A percentile compares a stretch with the other conserved stretches of the same genome.
Evolutionary conservation across 2,329 filamentous ascomycete species (phyloP).

Genomic region (Aplosporella prunicola): DNA sequence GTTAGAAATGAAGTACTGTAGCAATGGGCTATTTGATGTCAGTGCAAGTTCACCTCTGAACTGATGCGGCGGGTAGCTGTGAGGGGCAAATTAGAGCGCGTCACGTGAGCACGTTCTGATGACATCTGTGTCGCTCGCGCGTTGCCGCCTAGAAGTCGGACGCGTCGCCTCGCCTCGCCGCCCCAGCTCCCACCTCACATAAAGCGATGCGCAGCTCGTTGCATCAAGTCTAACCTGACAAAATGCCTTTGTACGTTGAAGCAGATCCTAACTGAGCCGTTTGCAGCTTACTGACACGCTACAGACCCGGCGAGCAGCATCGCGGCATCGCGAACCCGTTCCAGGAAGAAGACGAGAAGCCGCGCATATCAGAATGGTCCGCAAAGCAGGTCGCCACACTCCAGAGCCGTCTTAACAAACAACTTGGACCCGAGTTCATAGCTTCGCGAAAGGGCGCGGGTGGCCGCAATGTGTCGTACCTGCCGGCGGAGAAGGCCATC

Average conservation of each 20-base stretch:
- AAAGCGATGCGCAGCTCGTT: no score
- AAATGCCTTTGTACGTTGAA: constrained; percentile 3
- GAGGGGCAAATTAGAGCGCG: no score
- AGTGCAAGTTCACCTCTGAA: no score
- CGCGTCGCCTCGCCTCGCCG: constrained; percentile 3
- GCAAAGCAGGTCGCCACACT: constrained; percentile 85
- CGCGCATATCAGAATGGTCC: constrained; percentile 69
- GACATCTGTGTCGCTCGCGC: neutral
- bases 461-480: constrained; percentile 81
- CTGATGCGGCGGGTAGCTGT: neutral
- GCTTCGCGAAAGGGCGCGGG: constrained; percentile 75
- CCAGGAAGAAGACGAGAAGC: constrained; percentile 56
- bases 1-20: no score
- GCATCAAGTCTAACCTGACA: no score
- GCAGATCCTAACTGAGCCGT: no score
- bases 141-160: constrained; percentile 2
- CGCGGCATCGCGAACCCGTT: constrained; percentile 60
- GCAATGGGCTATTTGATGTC: no score
- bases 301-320: constrained; percentile 31
- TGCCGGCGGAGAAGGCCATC: constrained; percentile 95
- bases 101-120: constrained; percentile 3
- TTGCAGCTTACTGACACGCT: no score
- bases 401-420: constrained; percentile 77
- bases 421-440: constrained; percentile 92
- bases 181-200: neutral